Conservation (phyloP, 352 stramenopile species). For the Phytopythium sindhum region DNA sequence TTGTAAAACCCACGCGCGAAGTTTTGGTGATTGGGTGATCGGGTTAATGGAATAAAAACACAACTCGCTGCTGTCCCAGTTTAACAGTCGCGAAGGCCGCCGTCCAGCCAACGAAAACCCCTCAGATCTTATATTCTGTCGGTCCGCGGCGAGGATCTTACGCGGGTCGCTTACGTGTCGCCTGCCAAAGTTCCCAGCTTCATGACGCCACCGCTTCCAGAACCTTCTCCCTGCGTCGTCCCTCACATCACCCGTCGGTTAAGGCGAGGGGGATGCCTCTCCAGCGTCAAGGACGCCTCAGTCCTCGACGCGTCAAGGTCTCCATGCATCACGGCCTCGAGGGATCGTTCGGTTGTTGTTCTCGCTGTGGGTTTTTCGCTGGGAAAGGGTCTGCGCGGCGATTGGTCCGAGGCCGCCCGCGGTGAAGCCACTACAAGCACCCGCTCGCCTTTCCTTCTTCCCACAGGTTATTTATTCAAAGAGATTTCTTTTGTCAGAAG, state of each 20-base stretch:
- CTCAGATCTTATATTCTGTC: not conserved
- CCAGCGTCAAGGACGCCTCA: not conserved
- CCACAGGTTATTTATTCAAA: not conserved
- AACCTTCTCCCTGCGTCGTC: not conserved
- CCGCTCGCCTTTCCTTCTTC: not conserved
- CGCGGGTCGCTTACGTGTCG: not conserved
- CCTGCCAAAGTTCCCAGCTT: not conserved
- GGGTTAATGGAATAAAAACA: no score
- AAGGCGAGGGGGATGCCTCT: not conserved
- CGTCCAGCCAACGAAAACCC: not conserved
- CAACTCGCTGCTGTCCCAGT: no score
- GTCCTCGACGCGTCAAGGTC: not conserved
- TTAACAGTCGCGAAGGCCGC: no score
- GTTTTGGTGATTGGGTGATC: no score
- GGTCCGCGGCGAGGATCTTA: not conserved
- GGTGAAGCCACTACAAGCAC: not conserved
- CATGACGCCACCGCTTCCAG: not conserved
- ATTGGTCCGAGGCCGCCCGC: slow-evolving; percentile 1
- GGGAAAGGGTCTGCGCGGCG: not conserved
- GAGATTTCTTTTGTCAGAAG: not conserved
- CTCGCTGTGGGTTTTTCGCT: not conserved
- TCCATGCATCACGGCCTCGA: no score
- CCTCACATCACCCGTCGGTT: not conserved
- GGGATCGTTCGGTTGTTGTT: not conserved
- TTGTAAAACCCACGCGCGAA: no score